A percentile compares a stretch with the other conserved stretches of the same genome.
These are phyloP conservation scores for Stemphylium beticola DNA, from an alignment of 2,329 filamentous ascomycete genomes.

Conservation along the genomic window DNA sequence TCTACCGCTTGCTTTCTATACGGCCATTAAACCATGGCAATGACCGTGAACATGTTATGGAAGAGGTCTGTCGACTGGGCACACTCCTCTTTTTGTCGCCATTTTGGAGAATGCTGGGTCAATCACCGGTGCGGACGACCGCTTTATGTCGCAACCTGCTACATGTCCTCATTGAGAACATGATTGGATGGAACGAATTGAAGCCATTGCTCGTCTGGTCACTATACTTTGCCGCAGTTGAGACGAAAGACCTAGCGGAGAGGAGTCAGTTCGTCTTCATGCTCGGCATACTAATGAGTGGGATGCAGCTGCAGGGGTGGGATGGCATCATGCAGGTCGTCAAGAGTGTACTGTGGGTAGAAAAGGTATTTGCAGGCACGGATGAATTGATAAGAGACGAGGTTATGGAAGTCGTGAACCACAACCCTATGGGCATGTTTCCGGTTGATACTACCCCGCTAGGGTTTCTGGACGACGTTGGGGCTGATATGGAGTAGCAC, in stretches of 20 bases:
- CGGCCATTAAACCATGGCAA: slow-evolving; percentile 26
- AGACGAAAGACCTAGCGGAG: slow-evolving; percentile 30
- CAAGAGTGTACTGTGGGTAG: slow-evolving; percentile 40
- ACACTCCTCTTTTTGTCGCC: slow-evolving; percentile 38
- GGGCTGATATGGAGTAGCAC: slow-evolving; percentile 13
- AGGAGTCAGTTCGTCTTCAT: slow-evolving; percentile 36
- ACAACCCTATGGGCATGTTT: slow-evolving; percentile 7
- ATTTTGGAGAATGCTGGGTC: slow-evolving; percentile 34
- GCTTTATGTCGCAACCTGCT: slow-evolving; percentile 31
- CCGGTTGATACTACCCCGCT: slow-evolving; percentile 6
- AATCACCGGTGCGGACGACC: slow-evolving; percentile 34
- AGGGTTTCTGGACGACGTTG: slow-evolving; percentile 6
- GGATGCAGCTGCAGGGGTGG: slow-evolving; percentile 30
- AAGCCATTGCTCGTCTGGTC: slow-evolving; percentile 37
- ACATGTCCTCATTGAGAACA: slow-evolving; percentile 25
- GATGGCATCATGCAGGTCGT: slow-evolving; percentile 31
- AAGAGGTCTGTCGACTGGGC: slow-evolving; percentile 40
- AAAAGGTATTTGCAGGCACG: slow-evolving; percentile 31
- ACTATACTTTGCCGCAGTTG: slow-evolving; percentile 36
- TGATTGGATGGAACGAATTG: slow-evolving; percentile 37
- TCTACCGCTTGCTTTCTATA: slow-evolving; percentile 34
- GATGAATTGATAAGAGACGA: slow-evolving; percentile 34
- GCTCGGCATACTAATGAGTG: slow-evolving; percentile 33
- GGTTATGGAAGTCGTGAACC: slow-evolving; percentile 31
- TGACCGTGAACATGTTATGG: slow-evolving; percentile 25